Evolutionary conservation across 208 protist species (phyloP), one percentile per base, ranked within the genome.

Genomic region (Trypanosoma lewisi): DNA sequence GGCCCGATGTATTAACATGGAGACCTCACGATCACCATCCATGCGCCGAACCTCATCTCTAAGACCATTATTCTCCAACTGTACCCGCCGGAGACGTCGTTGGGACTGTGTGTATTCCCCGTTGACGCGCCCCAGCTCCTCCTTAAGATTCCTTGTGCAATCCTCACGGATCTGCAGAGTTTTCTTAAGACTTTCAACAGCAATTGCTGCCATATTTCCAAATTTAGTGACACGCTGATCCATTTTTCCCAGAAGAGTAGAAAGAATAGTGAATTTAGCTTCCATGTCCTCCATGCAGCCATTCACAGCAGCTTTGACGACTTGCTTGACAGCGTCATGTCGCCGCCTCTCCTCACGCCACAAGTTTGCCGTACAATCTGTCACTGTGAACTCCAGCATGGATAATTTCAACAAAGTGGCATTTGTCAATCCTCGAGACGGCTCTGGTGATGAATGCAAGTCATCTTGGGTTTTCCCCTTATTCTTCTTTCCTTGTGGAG

Each of bases 331-430:
- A 14, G 9, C 16, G 4, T 57, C 37, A 16, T 77, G 48, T n/a
- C 41, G 21, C n/a, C 54, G 30, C 19, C 4, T 53, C 27, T 57
- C 45, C 23, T 56, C 57, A 17, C 44, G 42, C 12, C 50, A 39
- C 25, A 33, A 53, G 0, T 44, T 19, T 30, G 23, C 36, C 17
- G 66, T 16, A 47, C 50, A 64, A 14, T 77, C 57, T 14, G 50
- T 28, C 23, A 67, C 36, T 16, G 37, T 60, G 8, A 52, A 45
- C 31, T 56, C 41, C 5, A 70, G 33, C 65, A 63, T 60, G 25
- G 63, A 66, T 12, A 47, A 58, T 34, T 19, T 58, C 11, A 61
- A 52, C 45, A 71, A 41, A 23, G 64, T 64, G 37, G 67, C 47
- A 47, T 53, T 71, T 52, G 49, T 64, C 54, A 65, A 68, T 25